Conservation (phyloP, 2,329 filamentous ascomycete genomes). For the Fusarium sp. region DNA sequence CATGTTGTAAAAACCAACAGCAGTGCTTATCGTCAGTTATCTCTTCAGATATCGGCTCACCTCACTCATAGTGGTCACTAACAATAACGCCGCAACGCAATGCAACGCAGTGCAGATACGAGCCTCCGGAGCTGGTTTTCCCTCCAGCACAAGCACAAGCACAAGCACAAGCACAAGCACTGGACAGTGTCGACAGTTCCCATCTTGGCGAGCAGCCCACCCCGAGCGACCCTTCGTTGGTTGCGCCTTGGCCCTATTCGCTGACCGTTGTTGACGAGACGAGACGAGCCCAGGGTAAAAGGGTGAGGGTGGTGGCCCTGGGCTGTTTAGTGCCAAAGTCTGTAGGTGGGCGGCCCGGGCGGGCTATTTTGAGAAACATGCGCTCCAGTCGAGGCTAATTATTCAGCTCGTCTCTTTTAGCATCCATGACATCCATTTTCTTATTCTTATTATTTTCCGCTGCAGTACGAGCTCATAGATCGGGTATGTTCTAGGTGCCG, state of each 20-base stretch:
- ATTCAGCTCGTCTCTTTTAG: constrained; percentile 7
- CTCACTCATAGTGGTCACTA: neutral
- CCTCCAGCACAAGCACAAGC: constrained; percentile 7
- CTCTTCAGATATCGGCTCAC: constrained; percentile 15
- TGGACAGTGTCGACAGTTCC: neutral
- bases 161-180: neutral
- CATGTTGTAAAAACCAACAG: constrained; percentile 6
- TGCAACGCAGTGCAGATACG: constrained; percentile 34
- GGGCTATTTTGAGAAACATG: constrained; percentile 40
- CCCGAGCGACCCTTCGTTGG: constrained; percentile 6
- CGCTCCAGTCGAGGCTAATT: constrained; percentile 4
- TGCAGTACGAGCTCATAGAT: neutral
- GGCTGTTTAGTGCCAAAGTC: constrained; percentile 27
- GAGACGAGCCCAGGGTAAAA: neutral
- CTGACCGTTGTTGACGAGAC: constrained; percentile 25
- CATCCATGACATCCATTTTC: neutral
- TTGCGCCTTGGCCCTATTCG: constrained; percentile 21
- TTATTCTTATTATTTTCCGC: neutral
- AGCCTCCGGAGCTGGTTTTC: constrained; percentile 8
- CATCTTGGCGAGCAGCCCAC: neutral
- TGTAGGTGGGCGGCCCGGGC: constrained; percentile 13
- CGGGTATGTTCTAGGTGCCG: neutral
- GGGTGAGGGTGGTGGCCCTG: constrained; percentile 13
- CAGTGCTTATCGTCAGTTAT: constrained; percentile 3
- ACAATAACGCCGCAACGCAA: neutral